A percentile compares a stretch with the other conserved stretches of the same genome.
phyloP scores from a whole-genome alignment of 2,329 filamentous ascomycete genomes.

The Fusarium anguioides region DNA sequence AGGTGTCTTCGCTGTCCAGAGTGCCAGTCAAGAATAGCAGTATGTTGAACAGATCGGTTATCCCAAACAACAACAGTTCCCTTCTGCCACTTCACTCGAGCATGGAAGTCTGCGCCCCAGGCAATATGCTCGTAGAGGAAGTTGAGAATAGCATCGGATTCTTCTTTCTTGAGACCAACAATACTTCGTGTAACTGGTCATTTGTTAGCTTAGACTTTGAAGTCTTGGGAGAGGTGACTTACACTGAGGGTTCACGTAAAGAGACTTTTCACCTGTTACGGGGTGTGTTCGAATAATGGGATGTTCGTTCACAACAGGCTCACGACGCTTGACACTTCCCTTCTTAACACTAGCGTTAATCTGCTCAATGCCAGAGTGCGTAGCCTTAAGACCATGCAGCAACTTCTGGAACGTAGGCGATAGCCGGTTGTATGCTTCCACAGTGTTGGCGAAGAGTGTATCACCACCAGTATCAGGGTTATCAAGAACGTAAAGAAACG shows the following conservation, averaged over 20 bases:
- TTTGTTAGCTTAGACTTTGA: neutral
- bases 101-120: slow-evolving; percentile 73
- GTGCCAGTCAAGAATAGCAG: slow-evolving; percentile 84
- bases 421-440: slow-evolving; percentile 82
- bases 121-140: slow-evolving; percentile 71
- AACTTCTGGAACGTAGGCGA: slow-evolving; percentile 83
- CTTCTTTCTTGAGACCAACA: slow-evolving; percentile 86
- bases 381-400: slow-evolving; percentile 81
- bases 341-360: slow-evolving; percentile 73
- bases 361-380: slow-evolving; percentile 87
- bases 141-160: slow-evolving; percentile 79
- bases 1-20: slow-evolving; percentile 81
- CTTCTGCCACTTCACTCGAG: slow-evolving; percentile 79
- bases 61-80: slow-evolving; percentile 90
- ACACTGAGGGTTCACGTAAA: slow-evolving; percentile 88
- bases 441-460: slow-evolving; percentile 84
- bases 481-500: slow-evolving; percentile 90
- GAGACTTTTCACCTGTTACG: slow-evolving; percentile 82
- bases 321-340: slow-evolving; percentile 77
- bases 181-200: slow-evolving; percentile 80
- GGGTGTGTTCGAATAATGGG: slow-evolving; percentile 86
- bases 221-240: slow-evolving; percentile 49
- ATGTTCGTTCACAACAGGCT: slow-evolving; percentile 79
- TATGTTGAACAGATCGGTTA: slow-evolving; percentile 82
- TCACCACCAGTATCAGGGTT: slow-evolving; percentile 83